Conservation (phyloP, 257 asterid genomes). For the Linaria vulgaris region DNA sequence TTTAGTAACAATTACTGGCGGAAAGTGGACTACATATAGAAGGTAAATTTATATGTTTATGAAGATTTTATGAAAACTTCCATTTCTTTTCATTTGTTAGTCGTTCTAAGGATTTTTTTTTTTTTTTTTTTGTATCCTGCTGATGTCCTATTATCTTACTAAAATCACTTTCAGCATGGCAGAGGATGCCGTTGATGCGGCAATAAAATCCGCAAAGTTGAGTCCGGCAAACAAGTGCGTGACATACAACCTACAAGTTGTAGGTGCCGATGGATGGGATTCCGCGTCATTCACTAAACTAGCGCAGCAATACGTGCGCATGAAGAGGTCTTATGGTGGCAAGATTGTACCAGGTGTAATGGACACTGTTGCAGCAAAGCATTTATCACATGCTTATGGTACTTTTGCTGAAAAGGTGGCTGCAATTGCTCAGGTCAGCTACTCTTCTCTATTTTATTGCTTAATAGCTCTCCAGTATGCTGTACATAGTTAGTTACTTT, state of each 20-base stretch:
- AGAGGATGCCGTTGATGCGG: conserved; percentile 92
- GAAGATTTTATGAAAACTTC: background rate
- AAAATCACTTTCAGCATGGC: conserved; percentile 77
- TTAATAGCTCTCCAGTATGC: background rate
- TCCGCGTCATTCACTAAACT: conserved; percentile 84
- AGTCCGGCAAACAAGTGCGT: conserved; percentile 63
- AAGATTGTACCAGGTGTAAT: conserved; percentile 90
- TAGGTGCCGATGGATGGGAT: conserved; percentile 98
- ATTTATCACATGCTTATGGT: conserved; percentile 94
- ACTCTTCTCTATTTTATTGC: conserved; percentile 15
- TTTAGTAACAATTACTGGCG: conserved; percentile 94
- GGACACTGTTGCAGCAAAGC: conserved; percentile 95
- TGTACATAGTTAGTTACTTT: conserved; percentile 7
- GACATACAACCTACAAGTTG: conserved; percentile 66
- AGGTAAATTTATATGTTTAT: conserved; percentile 46
- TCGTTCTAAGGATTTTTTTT: conserved; percentile 14
- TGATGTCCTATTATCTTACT: conserved; percentile 29
- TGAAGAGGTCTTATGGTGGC: conserved; percentile 72
- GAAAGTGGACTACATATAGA: conserved; percentile 99
- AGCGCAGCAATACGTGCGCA: conserved; percentile 86
- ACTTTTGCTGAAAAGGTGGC: conserved; percentile 83
- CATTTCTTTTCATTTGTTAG: conserved; percentile 11
- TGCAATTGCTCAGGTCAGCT: conserved; percentile 82
- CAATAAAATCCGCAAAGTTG: conserved; percentile 81
- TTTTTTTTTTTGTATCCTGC: conserved; percentile 13